Evolutionary conservation across 306 rosid genomes (phyloP), one percentile per base, ranked within the genome.

Genomic region (Sphenostylis stenocarpa): DNA sequence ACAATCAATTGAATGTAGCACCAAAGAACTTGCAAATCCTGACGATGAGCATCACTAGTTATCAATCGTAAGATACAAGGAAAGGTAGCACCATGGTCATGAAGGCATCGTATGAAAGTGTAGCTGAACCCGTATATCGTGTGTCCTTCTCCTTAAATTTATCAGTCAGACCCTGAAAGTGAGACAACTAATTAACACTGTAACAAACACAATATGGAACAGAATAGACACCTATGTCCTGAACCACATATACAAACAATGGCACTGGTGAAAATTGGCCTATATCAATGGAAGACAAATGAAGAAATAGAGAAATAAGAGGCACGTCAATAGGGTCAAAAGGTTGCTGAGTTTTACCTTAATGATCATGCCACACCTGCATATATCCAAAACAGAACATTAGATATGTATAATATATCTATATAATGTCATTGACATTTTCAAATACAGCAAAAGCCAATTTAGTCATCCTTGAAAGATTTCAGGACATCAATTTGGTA

Each of bases 321-420:
- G 47, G 63, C 29, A 67, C 12, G 3, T 67, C 28, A 65, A 72
- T 14, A 61, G 67, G 34, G 76, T 44, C 33, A n/a, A 67, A 72
- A 75, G 70, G 17, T 49, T 1, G 1, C 39, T 19, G 63, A 79
- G 36, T 82, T 88, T 85, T 78, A 94, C 98, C 98, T 89, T 94
- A 61, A 91, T 70, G 78, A 89, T 89, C 95, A 89, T 80, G 79
- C 91, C 98, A 38, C 98, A 94, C 85, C 98, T 94, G 97, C 88
- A 81, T 9, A 75, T 6, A 77, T 24, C 68, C 73, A 77, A 10
- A 81, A 38, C 73, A 87, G 14, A 62, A 62, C 44, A 67, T 90
- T 16, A 90, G 90, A 88, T 20, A 64, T 26, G 28, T 26, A 26
- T 26, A 26, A 88, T 20, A 64, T 26, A 2, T 26, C 1, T 26